phyloP scores from a whole-genome alignment of 2,329 filamentous ascomycete genomes.

The Cercospora brassicicola region DNA sequence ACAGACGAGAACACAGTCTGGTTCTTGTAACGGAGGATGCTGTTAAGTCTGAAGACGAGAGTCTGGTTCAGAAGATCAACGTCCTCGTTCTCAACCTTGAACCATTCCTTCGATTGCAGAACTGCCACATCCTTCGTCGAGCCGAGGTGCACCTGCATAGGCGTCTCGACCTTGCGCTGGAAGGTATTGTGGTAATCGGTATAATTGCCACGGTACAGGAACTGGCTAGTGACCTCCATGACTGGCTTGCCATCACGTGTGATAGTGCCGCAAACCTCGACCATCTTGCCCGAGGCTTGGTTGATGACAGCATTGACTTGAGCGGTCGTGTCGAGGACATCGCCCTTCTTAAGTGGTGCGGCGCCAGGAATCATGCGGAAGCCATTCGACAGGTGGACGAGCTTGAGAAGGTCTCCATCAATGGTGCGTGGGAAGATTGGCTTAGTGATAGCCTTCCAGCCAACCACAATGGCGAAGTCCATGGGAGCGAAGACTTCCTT shows the following conservation, averaged over 20 bases:
- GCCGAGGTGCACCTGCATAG: constrained; percentile 85
- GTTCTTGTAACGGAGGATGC: constrained; percentile 90
- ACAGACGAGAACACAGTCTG: constrained; percentile 87
- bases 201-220: constrained; percentile 91
- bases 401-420: constrained; percentile 91
- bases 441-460: constrained; percentile 90
- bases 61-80: constrained; percentile 90
- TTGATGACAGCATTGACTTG: constrained; percentile 98
- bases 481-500: constrained; percentile 95
- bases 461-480: constrained; percentile 65
- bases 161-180: constrained; percentile 93
- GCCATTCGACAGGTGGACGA: constrained; percentile 93
- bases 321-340: constrained; percentile 86
- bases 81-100: constrained; percentile 79
- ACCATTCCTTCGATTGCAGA: constrained; percentile 96
- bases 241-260: constrained; percentile 77
- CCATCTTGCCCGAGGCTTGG: constrained; percentile 98
- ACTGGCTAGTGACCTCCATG: constrained; percentile 98
- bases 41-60: constrained; percentile 92
- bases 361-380: constrained; percentile 98
- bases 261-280: constrained; percentile 98
- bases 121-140: constrained; percentile 91
- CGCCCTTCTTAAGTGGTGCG: constrained; percentile 91
- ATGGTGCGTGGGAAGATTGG: constrained; percentile 97
- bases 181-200: constrained; percentile 97